Percentiles rank a stretch among this genome's conserved stretches.
Evolutionary conservation across 257 asterid genomes (phyloP).

Genomic region (Cynanchum wilfordii): DNA sequence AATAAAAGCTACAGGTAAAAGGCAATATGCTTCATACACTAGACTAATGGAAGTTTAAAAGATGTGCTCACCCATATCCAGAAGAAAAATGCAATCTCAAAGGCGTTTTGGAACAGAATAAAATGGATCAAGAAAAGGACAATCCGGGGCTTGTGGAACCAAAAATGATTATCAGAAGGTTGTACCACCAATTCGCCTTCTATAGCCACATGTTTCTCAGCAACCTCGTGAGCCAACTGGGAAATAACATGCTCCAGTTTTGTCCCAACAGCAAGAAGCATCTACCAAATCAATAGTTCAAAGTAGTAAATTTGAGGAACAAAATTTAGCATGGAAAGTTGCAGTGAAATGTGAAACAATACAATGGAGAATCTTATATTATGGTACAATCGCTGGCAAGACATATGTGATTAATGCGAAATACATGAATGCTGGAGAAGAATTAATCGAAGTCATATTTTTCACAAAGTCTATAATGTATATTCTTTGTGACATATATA

Average conservation of each 20-base stretch:
- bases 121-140: slow-evolving; percentile 83
- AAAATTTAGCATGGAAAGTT: not conserved
- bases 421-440: not conserved
- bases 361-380: not conserved
- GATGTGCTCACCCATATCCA: slow-evolving; percentile 75
- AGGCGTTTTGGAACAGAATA: slow-evolving; percentile 95
- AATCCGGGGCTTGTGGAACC: slow-evolving; percentile 75
- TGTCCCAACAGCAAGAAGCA: slow-evolving; percentile 87
- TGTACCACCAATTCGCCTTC: slow-evolving; percentile 85
- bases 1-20: not conserved
- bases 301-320: not conserved
- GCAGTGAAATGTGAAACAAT: not conserved
- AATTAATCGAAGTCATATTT: not conserved
- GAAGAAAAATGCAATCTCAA: slow-evolving; percentile 96
- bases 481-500: not conserved
- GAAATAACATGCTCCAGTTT: slow-evolving; percentile 88
- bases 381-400: not conserved
- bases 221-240: slow-evolving; percentile 89
- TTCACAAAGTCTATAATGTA: not conserved
- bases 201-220: slow-evolving; percentile 90
- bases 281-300: slow-evolving; percentile 35
- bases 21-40: not conserved
- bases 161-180: slow-evolving; percentile 90
- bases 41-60: not conserved
- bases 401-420: not conserved